A percentile compares a stretch with the other conserved stretches of the same genome.
phyloP scores from a whole-genome alignment of 2,329 filamentous ascomycete genomes.

The Trichoderma semiorbis region DNA sequence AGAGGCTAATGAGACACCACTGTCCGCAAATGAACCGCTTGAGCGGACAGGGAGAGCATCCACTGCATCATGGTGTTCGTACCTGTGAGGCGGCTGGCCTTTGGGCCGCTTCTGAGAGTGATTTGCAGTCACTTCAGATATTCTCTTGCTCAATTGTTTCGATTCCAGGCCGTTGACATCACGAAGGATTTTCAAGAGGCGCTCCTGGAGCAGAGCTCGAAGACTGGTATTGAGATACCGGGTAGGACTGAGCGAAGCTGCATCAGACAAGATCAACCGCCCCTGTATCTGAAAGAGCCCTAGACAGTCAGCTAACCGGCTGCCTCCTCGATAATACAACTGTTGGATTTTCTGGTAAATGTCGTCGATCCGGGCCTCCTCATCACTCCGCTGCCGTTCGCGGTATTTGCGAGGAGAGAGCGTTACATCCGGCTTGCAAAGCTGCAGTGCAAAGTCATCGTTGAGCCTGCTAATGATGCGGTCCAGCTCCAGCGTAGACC shows the following conservation, averaged over 20 bases:
- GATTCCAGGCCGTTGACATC: background rate
- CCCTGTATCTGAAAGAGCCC: conserved; percentile 23
- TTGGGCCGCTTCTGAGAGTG: conserved; percentile 16
- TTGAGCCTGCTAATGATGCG: conserved; percentile 28
- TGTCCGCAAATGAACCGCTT: background rate
- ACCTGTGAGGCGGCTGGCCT: background rate
- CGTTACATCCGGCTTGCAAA: conserved; percentile 24
- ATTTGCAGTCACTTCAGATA: conserved; percentile 23
- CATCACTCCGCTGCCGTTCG: conserved; percentile 22
- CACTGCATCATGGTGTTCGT: background rate
- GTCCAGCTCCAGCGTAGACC: conserved; percentile 18
- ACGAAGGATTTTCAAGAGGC: conserved; percentile 24
- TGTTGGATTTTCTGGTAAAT: conserved; percentile 25
- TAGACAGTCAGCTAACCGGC: conserved; percentile 23
- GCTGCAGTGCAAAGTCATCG: conserved; percentile 26
- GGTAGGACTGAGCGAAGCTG: background rate
- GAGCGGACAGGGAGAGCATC: conserved; percentile 21
- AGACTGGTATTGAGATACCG: background rate
- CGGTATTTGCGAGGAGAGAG: conserved; percentile 28
- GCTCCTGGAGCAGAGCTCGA: conserved; percentile 26
- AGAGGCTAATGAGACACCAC: background rate
- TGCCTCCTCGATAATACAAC: conserved; percentile 24
- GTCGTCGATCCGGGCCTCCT: conserved; percentile 23
- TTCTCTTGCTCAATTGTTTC: conserved; percentile 23
- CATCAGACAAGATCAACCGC: background rate